Percentiles rank a stretch among this genome's conserved stretches.
These are phyloP conservation scores for Periconia sp. DNA, from an alignment of 2,329 filamentous ascomycete genomes.

Conservation along the genomic window DNA sequence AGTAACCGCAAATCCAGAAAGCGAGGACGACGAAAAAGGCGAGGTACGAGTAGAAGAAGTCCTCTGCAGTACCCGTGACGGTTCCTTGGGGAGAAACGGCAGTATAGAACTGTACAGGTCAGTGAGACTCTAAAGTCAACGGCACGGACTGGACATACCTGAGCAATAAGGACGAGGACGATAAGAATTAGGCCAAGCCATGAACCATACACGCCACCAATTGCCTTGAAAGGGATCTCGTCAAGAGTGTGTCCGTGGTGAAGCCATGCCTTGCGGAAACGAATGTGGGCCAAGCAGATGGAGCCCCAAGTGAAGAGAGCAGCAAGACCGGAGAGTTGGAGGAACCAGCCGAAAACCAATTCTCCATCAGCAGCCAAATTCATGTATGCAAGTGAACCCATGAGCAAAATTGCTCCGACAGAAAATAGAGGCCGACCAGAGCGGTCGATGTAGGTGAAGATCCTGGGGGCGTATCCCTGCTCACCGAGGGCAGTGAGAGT, in stretches of 20 bases:
- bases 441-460: conserved; percentile 82
- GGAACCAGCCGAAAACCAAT: conserved; percentile 71
- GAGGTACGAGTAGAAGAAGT: conserved; percentile 57
- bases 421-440: conserved; percentile 79
- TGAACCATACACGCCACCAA: conserved; percentile 48
- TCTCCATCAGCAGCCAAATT: conserved; percentile 55
- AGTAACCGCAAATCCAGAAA: conserved; percentile 57
- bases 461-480: conserved; percentile 71
- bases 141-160: conserved; percentile 29
- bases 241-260: conserved; percentile 49
- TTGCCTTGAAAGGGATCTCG: conserved; percentile 53
- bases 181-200: conserved; percentile 49
- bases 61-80: conserved; percentile 40
- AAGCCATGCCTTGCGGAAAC: conserved; percentile 70
- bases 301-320: conserved; percentile 81
- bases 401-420: conserved; percentile 68
- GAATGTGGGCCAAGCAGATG: conserved; percentile 88
- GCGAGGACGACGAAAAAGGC: conserved; percentile 52
- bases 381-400: conserved; percentile 81
- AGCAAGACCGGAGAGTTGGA: conserved; percentile 74
- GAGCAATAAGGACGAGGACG: conserved; percentile 46
- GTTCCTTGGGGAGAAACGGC: conserved; percentile 39
- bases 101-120: conserved; percentile 48
- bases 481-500: conserved; percentile 61
- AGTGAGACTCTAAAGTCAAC: neutral